Evolutionary conservation across 441 rosid species (phyloP).

Genomic region (Oxalis stricta): DNA sequence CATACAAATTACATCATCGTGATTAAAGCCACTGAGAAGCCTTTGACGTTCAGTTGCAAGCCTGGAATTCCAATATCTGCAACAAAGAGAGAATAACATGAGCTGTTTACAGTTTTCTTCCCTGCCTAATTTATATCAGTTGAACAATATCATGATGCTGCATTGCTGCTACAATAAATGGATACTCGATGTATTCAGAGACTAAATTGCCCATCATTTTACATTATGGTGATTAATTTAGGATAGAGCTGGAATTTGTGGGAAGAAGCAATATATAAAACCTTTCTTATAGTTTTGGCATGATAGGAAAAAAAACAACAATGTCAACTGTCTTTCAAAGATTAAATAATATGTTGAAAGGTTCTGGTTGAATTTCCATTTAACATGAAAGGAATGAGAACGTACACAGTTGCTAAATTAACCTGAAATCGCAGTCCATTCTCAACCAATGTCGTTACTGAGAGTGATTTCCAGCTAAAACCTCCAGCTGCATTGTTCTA

Average conservation of each 20-base stretch:
- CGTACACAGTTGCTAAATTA: slow-evolving; percentile 81
- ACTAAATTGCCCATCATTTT: too few relatives aligned
- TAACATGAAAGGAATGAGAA: slow-evolving; percentile 9
- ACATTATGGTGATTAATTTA: too few relatives aligned
- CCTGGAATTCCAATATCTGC: slow-evolving; percentile 92
- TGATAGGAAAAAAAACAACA: too few relatives aligned
- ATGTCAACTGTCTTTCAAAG: neutral
- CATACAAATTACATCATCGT: slow-evolving; percentile 72
- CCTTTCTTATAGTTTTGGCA: neutral
- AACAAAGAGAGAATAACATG: slow-evolving; percentile 6
- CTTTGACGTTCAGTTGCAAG: slow-evolving; percentile 82
- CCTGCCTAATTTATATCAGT: neutral
- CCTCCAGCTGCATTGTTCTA: slow-evolving; percentile 90
- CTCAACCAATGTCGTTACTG: slow-evolving; percentile 73
- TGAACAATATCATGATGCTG: too few relatives aligned
- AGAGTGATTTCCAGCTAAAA: slow-evolving; percentile 87
- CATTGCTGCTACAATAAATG: neutral
- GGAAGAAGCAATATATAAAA: neutral
- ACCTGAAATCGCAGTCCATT: slow-evolving; percentile 73
- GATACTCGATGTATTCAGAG: neutral
- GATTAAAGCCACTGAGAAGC: slow-evolving; percentile 50
- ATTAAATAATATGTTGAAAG: neutral
- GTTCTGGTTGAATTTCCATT: slow-evolving; percentile 1
- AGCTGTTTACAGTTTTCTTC: neutral
- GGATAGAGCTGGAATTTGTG: too few relatives aligned